These are phyloP conservation scores for Murraya paniculata DNA, from an alignment of 345 rosid genomes.

Conservation along the genomic window DNA sequence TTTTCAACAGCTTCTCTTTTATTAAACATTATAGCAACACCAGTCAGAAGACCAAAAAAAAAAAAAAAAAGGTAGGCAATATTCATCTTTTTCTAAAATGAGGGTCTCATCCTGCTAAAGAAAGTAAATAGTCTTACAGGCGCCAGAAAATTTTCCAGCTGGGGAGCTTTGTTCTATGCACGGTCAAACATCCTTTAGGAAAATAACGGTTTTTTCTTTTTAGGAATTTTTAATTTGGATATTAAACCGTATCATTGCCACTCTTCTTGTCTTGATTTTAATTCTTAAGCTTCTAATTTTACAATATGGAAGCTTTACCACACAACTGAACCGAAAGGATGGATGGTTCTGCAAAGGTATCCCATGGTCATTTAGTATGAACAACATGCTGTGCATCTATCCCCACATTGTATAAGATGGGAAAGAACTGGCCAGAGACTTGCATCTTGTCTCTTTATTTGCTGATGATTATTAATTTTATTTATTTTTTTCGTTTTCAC, in stretches of 20 bases:
- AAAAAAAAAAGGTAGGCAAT: background rate
- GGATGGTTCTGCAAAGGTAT: background rate
- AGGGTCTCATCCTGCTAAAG: background rate
- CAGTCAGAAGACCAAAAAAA: background rate
- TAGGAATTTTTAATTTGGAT: background rate
- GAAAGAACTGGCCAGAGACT: background rate
- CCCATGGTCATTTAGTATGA: background rate
- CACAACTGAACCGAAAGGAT: background rate
- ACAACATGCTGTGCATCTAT: slow-evolving; percentile 3
- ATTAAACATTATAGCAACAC: background rate
- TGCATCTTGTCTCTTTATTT: background rate
- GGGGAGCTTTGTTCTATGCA: too few species aligned
- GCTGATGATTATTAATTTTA: background rate
- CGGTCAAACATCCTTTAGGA: background rate
- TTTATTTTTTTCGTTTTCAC: background rate
- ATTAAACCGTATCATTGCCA: background rate
- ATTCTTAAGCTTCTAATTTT: background rate
- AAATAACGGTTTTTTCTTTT: background rate
- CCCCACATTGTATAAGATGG: background rate
- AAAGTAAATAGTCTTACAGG: background rate
- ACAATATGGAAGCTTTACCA: background rate
- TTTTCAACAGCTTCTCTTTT: background rate
- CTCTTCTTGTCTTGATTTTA: background rate
- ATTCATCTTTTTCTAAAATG: background rate
- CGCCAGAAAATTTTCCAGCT: background rate